These are phyloP conservation scores for Asterophora lycoperdoides DNA, from an alignment of 768 basidiomycete species.

Conservation along the genomic window DNA sequence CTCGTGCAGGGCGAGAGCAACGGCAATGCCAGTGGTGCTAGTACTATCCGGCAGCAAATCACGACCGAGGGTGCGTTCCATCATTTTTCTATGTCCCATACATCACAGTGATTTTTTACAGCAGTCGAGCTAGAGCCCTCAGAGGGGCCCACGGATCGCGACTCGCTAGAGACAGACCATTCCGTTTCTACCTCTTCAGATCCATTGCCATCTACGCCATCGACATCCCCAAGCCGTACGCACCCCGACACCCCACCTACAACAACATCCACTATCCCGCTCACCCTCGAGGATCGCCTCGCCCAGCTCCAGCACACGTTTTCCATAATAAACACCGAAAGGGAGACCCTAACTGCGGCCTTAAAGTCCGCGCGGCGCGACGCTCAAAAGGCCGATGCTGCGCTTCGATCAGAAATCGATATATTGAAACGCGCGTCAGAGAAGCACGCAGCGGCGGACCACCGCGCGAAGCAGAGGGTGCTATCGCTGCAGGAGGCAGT, in stretches of 20 bases:
- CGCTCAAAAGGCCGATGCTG: conserved; percentile 77
- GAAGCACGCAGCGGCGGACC: conserved; percentile 69
- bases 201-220: conserved; percentile 32
- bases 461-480: conserved; percentile 80
- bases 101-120: too few species aligned
- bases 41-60: conserved; percentile 53
- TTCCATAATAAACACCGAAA: conserved; percentile 58
- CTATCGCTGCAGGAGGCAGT: conserved; percentile 86
- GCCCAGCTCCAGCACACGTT: conserved; percentile 65
- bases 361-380: conserved; percentile 80
- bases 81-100: too few species aligned
- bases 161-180: conserved; percentile 28
- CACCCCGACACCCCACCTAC: conserved; percentile 30
- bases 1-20: conserved; percentile 59
- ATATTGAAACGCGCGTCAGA: conserved; percentile 79
- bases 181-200: conserved; percentile 32
- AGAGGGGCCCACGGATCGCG: conserved; percentile 32
- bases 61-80: conserved; percentile 53
- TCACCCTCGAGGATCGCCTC: conserved; percentile 65
- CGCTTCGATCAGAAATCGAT: conserved; percentile 81
- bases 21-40: conserved; percentile 8
- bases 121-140: conserved; percentile 27
- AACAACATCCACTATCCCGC: conserved; percentile 23
- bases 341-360: conserved; percentile 58
- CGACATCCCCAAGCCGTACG: conserved; percentile 35